Base-by-base conservation (phyloP, 2,329 filamentous ascomycete genomes). In the Ceratocystis papillata region DNA sequence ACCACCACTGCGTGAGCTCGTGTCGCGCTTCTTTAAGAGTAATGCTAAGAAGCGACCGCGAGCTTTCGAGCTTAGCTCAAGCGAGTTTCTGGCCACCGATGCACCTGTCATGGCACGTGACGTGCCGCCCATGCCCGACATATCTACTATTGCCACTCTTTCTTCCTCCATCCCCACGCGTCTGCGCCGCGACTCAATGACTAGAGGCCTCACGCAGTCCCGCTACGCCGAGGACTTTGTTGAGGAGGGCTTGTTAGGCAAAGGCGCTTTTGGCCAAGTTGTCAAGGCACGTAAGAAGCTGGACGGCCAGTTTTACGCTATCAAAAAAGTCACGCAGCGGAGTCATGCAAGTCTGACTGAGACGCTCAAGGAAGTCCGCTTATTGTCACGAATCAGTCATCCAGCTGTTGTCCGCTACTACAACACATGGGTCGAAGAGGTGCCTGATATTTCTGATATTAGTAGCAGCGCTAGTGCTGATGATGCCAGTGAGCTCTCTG, bases 251-350 rank as follows among this genome's bases (percentile, higher is more conserved):
- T 84, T 89, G 3, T 80, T 99, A 12, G 94, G 94, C 2, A 95
- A 93, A 74, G 94, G 94, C 55, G 94, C 93, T 0, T 99, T 96
- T 76, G 94, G 94, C 4, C 90, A 96, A 76, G 94, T 99, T 25
- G 90, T 97, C 65, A 95, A 96, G 74, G 93, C 93, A 2, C 84
- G 93, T 41, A 96, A 96, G 75, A 96, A 94, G 76, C 83, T 96
- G 3, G 94, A 97, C 73, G 90, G 90, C 0, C 89, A 92, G 67
- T 87, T 95, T 55, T 99, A 97, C 75, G 94, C 94, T 20, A 89
- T 99, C 73, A 99, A 99, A 75, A 96, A 97, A 74, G 94, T 99
- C 69, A 90, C 86, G 0, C 89, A 94, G 70, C 87, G 87, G 63
- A 90, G 90, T 0, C 83, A 88, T 30, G 82, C 86, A 67, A 69